Evolutionary conservation across 1,284 basidiomycete genomes (phyloP), one percentile per base, ranked within the genome.

Genomic region (Cryptococcus sp.): DNA sequence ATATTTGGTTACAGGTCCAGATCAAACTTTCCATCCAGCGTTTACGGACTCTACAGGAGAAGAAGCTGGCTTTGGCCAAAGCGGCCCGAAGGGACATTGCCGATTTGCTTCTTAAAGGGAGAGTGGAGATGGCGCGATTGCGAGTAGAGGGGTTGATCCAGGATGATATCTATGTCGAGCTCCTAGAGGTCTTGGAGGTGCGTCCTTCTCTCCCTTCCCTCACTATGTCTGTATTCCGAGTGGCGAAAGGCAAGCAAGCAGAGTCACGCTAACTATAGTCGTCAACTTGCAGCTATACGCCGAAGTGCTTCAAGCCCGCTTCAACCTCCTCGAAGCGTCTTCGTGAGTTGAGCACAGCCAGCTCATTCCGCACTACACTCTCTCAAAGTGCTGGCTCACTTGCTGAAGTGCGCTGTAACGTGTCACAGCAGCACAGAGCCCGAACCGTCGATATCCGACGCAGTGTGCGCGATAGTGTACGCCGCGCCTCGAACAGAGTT

Each of bases 61-160:
- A 97, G 84, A 93, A 90, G 79, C 86, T 89, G 64, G 92, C 93
- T 0, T 86, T 96, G 59, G 92, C 93, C 0, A 97, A 97, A 80
- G 83, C 62, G 57, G 65, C 73, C 0, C 59, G 78, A 13, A 65
- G 78, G 38, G 77, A 79, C 54, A 79, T 79, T 34, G 78, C 78
- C n/a, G 78, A 79, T 56, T 59, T 79, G 5, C 59, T 79, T 3
- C 58, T 58, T n/a, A 77, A 78, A 57, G 65, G 67, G 2, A 58
- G 78, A 20, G 61, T 75, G 20, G 78, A 79, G 59, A 79, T 75
- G 4, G 76, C 76, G 5, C 61, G 67, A 50, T 61, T 79, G 11
- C 57, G 76, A 8, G 75, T 77, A 11, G 77, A 79, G 61, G 73
- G 73, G 0, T 57, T 79, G 54, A 78, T 79, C 17, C 73, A 74